Base-by-base conservation (phyloP, 2,329 filamentous ascomycete genomes). In the Geoglossum cookeanum region DNA sequence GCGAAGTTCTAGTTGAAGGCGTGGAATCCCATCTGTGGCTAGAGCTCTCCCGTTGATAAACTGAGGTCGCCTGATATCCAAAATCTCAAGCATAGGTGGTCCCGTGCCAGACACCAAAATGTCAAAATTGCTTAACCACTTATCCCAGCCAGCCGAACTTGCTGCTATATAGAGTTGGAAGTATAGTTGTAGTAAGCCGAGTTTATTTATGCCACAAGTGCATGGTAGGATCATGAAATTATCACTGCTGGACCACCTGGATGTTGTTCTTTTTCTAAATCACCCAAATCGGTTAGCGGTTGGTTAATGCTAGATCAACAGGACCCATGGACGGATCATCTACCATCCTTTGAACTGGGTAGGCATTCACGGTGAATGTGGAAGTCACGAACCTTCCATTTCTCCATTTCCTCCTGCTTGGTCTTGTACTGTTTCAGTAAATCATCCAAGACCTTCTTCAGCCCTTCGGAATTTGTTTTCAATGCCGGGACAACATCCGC, bases 341-440 rank as follows among this genome's bases (percentile, higher is more conserved):
- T 7, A 4, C 39, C 13, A n/a, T 15, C n/a, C 37, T 30, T 13
- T 30, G 15, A 9, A 45, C 27, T 4, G 39, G 4, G 39, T 15
- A 15, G 3, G 3, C 1, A 13, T 42, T 55, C 11, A 22, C 22
- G 53, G 15, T 8, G n/a, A 29, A 42, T 7, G 29, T 27, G 55
- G 58, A 54, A 13, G 57, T 60, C 48, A 67, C 81, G 59, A 72
- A 94, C 91, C 87, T 98, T 98, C 92, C 92, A 98, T 70, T 84
- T 90, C 69, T 98, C 91, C 76, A 98, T 80, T 68, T 98, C 92
- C 47, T 88, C 82, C 70, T 98, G 90, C 72, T 95, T 94, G 35
- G 76, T 74, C 75, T 94, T 94, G 77, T 97, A 97, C 72, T 95
- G 88, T 78, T 95, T 96, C 63, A 97, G 79, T 61, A 98, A 74